Evolutionary conservation across 2,329 filamentous ascomycete species (phyloP), one percentile per base, ranked within the genome.

Genomic region (Seiridium cupressi): DNA sequence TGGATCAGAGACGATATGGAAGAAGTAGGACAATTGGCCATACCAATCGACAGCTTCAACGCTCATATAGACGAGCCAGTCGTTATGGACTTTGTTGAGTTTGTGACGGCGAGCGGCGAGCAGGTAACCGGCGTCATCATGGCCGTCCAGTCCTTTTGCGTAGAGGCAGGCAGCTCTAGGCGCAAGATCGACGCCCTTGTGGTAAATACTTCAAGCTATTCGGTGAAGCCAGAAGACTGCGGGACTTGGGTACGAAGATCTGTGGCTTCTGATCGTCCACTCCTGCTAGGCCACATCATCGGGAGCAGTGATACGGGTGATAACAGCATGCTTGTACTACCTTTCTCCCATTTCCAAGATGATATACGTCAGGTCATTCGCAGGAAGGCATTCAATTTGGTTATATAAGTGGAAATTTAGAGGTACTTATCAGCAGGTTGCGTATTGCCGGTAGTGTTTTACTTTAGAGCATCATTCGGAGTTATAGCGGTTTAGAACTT

Each of bases 31-130:
- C 38, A 61, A 38, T 42, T 26, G n/a, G 60, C 60, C n/a, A 44
- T 63, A 4, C 54, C 57, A 7, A 34, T 63, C 47, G 60, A 57
- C 7, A n/a, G 46, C 8, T 44, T 63, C 31, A 47, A 55, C 38
- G 9, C 38, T 11, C 49, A 49, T 36, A 34, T 61, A 42, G 61
- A 63, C 57, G 47, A 57, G 42, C 60, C 61, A 10, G 38, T 60
- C 35, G 40, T 63, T 38, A 63, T 59, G 57, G 59, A 61, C 42
- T 57, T 63, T 51, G 57, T 63, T 44, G 61, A 63, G 44, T 63
- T 63, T 36, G 38, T 57, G 13, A 63, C 60, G 4, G 47, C 57
- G 3, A 42, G 44, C 26, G 61, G 61, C 2, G 61, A 63, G 54
- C 60, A 60, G 32, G 61, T 59, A 34, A 63, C 61, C 35, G 61